Conservation (phyloP, 129 eudicot genomes). For the Pseudognaphalium luteoalbum region DNA sequence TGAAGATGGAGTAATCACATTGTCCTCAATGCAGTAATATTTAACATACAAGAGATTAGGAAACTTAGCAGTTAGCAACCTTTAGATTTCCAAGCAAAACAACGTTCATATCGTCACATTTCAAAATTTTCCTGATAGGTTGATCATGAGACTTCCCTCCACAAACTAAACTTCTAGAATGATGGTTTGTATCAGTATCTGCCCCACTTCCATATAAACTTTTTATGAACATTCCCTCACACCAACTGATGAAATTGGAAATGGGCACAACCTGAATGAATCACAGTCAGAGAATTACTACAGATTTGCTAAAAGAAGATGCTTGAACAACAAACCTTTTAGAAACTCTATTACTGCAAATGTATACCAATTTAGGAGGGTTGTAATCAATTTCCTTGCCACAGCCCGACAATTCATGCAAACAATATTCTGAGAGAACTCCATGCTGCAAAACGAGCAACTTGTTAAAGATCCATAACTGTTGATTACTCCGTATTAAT, state of each 20-base stretch:
- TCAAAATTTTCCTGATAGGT: constrained; percentile 46
- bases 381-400: constrained; percentile 36
- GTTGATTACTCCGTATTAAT: constrained; percentile 6
- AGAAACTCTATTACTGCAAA: not conserved
- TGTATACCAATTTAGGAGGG: constrained; percentile 58
- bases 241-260: constrained; percentile 50
- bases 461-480: constrained; percentile 9
- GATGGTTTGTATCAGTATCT: constrained; percentile 27
- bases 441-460: constrained; percentile 57
- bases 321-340: constrained; percentile 6
- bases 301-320: not conserved
- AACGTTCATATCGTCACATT: constrained; percentile 60
- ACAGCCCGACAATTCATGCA: constrained; percentile 62
- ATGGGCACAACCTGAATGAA: constrained; percentile 70
- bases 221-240: constrained; percentile 55
- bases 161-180: constrained; percentile 30
- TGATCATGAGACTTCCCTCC: constrained; percentile 52
- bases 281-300: not conserved
- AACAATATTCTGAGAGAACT: constrained; percentile 67
- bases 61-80: constrained; percentile 43
- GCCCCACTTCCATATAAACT: constrained; percentile 22
- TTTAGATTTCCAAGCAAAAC: constrained; percentile 66
- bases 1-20: not conserved
- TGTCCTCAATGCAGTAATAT: not conserved
- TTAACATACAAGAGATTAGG: not conserved